Evolutionary conservation across 805 yeast species (phyloP), one percentile per base, ranked within the genome.

Genomic region (Clavispora carvajalis): DNA sequence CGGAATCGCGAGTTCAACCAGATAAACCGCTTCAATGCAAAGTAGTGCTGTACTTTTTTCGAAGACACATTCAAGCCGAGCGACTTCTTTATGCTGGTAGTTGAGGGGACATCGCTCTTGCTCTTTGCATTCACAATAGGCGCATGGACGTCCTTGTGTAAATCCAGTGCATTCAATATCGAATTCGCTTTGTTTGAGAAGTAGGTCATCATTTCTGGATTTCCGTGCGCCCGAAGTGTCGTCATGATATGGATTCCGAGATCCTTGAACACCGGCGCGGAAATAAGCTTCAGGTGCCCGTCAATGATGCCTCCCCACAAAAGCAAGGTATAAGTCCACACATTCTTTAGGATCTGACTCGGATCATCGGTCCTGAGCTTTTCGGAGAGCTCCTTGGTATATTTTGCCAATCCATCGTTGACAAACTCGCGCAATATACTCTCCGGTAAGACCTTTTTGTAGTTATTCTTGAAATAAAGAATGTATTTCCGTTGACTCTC

Each of bases 1-100:
- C 41, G 51, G 45, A 62, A 55, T 13, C 50, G 47, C 7, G 46
- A 35, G 41, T 52, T 46, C 33, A 64, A 46, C 69, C 68, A 64
- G 25, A 60, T 42, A 26, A 48, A 53, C 40, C 55, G 54, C 41
- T 56, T 62, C 34, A 59, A 37, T 8, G 45, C 35, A 28, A 54
- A 39, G 38, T 47, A 60, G 7, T 37, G 37, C 5, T 49, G 34
- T 30, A 48, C 40, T 33, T 46, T 49, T 12, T 34, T 41, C n/a
- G 41, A 35, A 2, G 38, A 22, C 16, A 34, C 25, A n/a, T 45
- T 47, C 23, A 44, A 34, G 3, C 33, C n/a, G 17, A 28, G 36
- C 26, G 22, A 16, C 28, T 33, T 33, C 15, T 33, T 38, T n/a
- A 33, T 13, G 19, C n/a, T 21, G n/a, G 34, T 10, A 16, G 22